Evolutionary conservation across 768 basidiomycete genomes (phyloP).

Genomic region (Rhizopogon salebrosus): DNA sequence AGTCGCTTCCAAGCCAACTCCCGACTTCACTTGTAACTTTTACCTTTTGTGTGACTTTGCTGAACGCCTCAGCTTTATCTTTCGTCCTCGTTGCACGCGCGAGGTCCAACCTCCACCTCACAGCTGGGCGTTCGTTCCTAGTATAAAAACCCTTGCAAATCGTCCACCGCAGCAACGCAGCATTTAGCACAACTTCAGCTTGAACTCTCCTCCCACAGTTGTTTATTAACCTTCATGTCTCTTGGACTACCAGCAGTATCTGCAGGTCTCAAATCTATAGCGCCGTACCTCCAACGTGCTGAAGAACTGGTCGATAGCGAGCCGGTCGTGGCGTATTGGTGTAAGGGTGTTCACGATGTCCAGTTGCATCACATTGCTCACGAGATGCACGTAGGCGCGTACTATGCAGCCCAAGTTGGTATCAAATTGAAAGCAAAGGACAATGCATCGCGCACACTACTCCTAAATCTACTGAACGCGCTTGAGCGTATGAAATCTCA

Average conservation of each 20-base stretch:
- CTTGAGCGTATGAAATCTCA: conserved; percentile 80
- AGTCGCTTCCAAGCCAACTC: background rate
- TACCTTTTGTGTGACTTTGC: background rate
- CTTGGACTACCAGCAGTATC: conserved; percentile 61
- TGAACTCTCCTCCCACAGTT: background rate
- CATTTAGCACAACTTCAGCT: background rate
- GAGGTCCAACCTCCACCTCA: background rate
- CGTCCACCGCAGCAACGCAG: background rate
- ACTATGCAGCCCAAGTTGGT: conserved; percentile 87
- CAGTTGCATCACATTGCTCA: background rate
- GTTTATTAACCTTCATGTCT: conserved; percentile 15
- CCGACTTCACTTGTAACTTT: background rate
- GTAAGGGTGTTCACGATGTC: conserved; percentile 42
- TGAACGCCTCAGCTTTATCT: background rate
- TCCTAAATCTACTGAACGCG: conserved; percentile 66
- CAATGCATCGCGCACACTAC: conserved; percentile 54
- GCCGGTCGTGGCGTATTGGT: conserved; percentile 92
- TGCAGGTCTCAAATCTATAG: conserved; percentile 56
- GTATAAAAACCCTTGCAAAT: conserved; percentile 3
- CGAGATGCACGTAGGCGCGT: conserved; percentile 57
- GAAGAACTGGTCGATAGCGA: conserved; percentile 81
- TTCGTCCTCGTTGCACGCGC: conserved; percentile 5
- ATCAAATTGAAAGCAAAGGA: conserved; percentile 71
- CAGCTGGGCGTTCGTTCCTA: background rate
- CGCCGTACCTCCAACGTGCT: conserved; percentile 85